phyloP scores from a whole-genome alignment of 2,329 filamentous ascomycete species.

The Zarea fungicola region DNA sequence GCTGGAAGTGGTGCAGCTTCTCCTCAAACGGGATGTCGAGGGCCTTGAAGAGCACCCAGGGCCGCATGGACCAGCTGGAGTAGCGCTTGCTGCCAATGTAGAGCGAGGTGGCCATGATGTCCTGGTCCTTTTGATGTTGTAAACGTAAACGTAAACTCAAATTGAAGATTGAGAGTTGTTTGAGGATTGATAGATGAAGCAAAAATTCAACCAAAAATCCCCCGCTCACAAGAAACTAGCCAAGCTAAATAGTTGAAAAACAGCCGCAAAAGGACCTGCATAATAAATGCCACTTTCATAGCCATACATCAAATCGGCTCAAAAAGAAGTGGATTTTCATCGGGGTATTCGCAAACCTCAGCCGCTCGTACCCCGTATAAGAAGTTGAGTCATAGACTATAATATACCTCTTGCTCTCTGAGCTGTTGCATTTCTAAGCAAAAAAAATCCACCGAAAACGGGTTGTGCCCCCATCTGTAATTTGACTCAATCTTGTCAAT shows the following conservation, averaged over 20 bases:
- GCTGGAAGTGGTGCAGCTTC: constrained; percentile 30
- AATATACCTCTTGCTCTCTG: neutral
- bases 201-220: too few species aligned
- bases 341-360: neutral
- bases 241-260: neutral
- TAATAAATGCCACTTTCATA: neutral
- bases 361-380: constrained; percentile 8
- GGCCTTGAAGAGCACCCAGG: constrained; percentile 40
- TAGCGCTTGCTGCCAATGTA: constrained; percentile 42
- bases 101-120: constrained; percentile 32
- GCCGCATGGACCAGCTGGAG: constrained; percentile 42
- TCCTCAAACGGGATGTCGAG: constrained; percentile 39
- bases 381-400: neutral
- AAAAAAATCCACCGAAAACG: neutral
- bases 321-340: constrained; percentile 1
- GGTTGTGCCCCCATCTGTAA: neutral
- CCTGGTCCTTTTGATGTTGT: neutral
- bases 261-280: neutral
- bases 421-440: constrained; percentile 9
- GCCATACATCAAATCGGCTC: neutral
- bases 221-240: too few species aligned
- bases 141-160: neutral
- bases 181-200: too few species aligned
- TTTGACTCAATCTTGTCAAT: neutral
- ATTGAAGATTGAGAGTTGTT: neutral